A percentile compares a stretch with the other conserved stretches of the same genome.
Conservation (phyloP, 192 early-diverging fungal species). For the Diversispora epigaea region DNA sequence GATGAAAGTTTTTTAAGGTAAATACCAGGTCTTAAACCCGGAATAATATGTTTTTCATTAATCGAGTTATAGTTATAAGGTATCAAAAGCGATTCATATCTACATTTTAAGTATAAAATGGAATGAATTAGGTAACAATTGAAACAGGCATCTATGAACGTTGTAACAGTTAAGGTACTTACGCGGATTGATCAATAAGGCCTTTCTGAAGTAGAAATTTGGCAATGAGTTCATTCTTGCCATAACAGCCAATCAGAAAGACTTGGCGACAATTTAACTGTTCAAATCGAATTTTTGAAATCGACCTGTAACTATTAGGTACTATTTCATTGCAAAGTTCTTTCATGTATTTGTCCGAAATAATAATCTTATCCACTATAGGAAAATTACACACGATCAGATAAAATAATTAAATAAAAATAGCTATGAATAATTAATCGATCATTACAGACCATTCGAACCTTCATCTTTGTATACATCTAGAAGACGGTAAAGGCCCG, state of each 20-base stretch:
- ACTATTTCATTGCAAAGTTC: slow-evolving; percentile 25
- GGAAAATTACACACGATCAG: background rate
- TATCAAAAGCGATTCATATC: slow-evolving; percentile 7
- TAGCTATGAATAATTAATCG: background rate
- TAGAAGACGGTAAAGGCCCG: slow-evolving; percentile 14
- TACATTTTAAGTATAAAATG: background rate
- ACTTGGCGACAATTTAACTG: background rate
- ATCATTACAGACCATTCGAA: too few relatives aligned
- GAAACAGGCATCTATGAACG: background rate
- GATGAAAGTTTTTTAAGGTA: background rate
- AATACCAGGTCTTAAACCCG: slow-evolving; percentile 9
- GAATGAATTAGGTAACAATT: background rate
- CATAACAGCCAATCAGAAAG: slow-evolving; percentile 22
- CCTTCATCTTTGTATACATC: background rate
- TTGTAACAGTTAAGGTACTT: background rate
- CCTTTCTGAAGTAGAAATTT: slow-evolving; percentile 7
- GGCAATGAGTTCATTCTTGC: slow-evolving; percentile 18
- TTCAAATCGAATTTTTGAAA: slow-evolving; percentile 27
- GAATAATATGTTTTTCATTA: background rate
- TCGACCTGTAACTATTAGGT: slow-evolving; percentile 25
- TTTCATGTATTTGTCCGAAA: slow-evolving; percentile 16
- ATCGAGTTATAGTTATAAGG: background rate
- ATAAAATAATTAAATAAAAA: background rate
- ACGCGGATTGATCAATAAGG: slow-evolving; percentile 19
- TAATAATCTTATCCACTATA: slow-evolving; percentile 27